A percentile compares a stretch with the other conserved stretches of the same genome.
phyloP scores from a whole-genome alignment of 177 flowering plant species.

The Vitis hybrid region DNA sequence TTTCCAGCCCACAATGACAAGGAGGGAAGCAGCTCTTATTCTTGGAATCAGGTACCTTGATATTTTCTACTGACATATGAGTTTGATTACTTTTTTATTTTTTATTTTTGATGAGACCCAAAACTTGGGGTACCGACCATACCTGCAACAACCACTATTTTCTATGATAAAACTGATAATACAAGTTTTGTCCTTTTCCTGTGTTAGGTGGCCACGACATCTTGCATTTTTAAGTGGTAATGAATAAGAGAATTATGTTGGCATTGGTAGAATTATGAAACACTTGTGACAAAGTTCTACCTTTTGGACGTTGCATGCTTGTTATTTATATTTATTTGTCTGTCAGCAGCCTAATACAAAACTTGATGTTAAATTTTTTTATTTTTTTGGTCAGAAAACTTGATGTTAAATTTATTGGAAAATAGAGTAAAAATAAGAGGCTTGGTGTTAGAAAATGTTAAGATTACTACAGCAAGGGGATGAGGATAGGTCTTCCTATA shows the following conservation, averaged over 20 bases:
- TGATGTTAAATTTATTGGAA: too few species aligned
- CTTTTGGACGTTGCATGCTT: background rate
- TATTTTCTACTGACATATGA: background rate
- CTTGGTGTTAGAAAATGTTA: background rate
- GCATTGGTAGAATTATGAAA: too few species aligned
- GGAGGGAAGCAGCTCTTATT: constrained; percentile 79
- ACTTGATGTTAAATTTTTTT: too few species aligned
- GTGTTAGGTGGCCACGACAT: background rate
- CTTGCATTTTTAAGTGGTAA: background rate
- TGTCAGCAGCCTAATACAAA: background rate
- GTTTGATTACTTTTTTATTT: too few species aligned
- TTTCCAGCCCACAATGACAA: constrained; percentile 72
- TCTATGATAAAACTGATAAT: too few species aligned
- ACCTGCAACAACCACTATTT: too few species aligned
- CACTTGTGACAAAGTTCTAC: too few species aligned
- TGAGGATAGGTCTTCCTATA: background rate
- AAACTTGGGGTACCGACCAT: too few species aligned
- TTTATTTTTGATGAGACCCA: too few species aligned
- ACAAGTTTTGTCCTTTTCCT: background rate
- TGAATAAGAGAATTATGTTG: too few species aligned
- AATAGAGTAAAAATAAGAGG: background rate
- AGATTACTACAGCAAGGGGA: background rate
- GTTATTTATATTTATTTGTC: background rate
- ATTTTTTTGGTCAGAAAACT: too few species aligned
- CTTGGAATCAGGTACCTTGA: constrained; percentile 66